Percentiles rank a stretch among this genome's conserved stretches.
phyloP scores from a whole-genome alignment of 106 monocot species.

The Chionographis japonica region DNA sequence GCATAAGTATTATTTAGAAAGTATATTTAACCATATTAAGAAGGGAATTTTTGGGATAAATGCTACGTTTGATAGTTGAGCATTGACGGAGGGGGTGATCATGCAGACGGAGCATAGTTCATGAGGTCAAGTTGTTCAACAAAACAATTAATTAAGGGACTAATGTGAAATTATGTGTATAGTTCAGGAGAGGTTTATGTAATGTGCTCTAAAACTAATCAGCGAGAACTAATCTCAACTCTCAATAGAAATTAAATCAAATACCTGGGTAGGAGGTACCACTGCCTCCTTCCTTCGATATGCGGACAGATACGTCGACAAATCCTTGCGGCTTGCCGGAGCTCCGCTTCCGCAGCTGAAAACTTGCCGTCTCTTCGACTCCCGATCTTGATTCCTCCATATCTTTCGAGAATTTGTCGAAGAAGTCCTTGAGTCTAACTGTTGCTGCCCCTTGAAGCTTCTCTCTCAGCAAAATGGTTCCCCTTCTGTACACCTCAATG shows the following conservation, averaged over 20 bases:
- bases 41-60: no score
- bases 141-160: no score
- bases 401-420: conserved; percentile 26
- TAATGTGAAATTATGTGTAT: no score
- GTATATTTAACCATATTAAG: no score
- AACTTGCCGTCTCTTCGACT: conserved; percentile 52
- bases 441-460: conserved; percentile 57
- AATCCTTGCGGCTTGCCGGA: conserved; percentile 59
- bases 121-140: no score
- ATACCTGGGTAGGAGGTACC: conserved; percentile 25
- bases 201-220: no score
- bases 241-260: background rate
- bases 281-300: conserved; percentile 20
- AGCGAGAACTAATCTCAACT: no score
- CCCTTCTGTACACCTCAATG: conserved; percentile 59
- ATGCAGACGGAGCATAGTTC: no score
- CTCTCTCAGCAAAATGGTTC: conserved; percentile 65
- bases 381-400: conserved; percentile 13
- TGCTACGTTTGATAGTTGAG: no score
- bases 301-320: conserved; percentile 48
- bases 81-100: no score
- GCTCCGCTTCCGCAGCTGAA: conserved; percentile 52
- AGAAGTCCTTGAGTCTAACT: conserved; percentile 54
- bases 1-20: no score
- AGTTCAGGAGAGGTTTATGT: no score